Evolutionary conservation across 169 alveolate species (phyloP).

Genomic region (Eimeria praecox): DNA sequence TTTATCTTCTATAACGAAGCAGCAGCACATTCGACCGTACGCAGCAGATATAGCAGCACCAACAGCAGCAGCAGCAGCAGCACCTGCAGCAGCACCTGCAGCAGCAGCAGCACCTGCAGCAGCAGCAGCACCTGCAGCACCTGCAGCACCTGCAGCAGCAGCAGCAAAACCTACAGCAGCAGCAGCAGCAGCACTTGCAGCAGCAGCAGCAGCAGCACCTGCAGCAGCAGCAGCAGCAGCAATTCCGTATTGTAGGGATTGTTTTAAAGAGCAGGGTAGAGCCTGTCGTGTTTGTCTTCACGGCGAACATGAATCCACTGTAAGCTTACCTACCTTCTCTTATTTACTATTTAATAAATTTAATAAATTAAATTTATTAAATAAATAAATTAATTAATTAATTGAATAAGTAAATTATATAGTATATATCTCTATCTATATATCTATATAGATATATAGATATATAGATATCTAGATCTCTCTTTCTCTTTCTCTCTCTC

Average conservation of each 20-base stretch:
- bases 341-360: background rate
- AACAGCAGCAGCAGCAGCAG: too few relatives aligned
- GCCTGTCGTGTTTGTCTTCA: conserved; percentile 20
- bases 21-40: conserved; percentile 33
- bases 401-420: background rate
- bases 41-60: background rate
- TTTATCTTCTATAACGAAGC: conserved; percentile 3
- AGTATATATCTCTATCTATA: too few relatives aligned
- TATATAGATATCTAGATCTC: too few relatives aligned
- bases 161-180: too few relatives aligned
- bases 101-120: background rate
- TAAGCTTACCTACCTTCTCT: background rate
- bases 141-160: background rate
- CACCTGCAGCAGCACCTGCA: background rate
- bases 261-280: background rate
- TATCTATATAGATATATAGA: too few relatives aligned
- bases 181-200: too few relatives aligned
- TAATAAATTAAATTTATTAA: background rate
- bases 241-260: background rate
- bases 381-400: background rate
- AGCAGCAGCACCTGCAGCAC: background rate
- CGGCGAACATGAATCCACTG: conserved; percentile 40
- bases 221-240: too few relatives aligned
- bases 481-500: too few relatives aligned
- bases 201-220: too few relatives aligned